These are phyloP conservation scores for Musa balbisiana DNA, from an alignment of 202 grass and related monocot genomes.

Conservation along the genomic window DNA sequence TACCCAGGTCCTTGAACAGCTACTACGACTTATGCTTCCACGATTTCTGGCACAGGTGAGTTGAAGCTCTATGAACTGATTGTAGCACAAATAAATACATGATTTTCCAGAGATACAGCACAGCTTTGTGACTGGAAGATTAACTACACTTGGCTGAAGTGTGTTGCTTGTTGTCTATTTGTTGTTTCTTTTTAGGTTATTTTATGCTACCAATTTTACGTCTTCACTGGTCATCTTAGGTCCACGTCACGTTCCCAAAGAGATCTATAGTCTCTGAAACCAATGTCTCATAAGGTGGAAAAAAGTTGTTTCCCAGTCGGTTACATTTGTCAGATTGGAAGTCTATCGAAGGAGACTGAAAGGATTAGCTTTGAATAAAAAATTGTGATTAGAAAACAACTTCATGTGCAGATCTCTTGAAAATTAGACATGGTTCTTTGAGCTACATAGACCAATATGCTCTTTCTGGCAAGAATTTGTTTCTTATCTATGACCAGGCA, in stretches of 20 bases:
- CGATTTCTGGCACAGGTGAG: slow-evolving; percentile 84
- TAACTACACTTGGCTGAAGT: too few species aligned
- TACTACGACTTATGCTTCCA: slow-evolving; percentile 78
- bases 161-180: too few species aligned
- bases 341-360: not conserved
- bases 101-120: not conserved
- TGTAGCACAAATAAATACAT: not conserved
- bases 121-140: too few species aligned
- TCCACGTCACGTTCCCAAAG: not conserved
- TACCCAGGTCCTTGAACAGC: slow-evolving; percentile 72
- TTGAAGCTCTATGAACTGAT: slow-evolving; percentile 8
- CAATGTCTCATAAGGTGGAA: not conserved
- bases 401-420: not conserved
- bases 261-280: not conserved
- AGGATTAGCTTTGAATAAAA: not conserved
- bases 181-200: not conserved
- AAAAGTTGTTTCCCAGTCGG: not conserved
- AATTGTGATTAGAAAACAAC: not conserved
- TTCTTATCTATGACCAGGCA: not conserved
- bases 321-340: not conserved
- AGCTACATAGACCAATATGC: not conserved
- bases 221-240: not conserved
- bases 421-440: not conserved
- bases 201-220: not conserved
- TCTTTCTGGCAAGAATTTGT: not conserved